These are phyloP conservation scores for Adansonia digitata DNA, from an alignment of 345 rosid genomes.

Conservation along the genomic window DNA sequence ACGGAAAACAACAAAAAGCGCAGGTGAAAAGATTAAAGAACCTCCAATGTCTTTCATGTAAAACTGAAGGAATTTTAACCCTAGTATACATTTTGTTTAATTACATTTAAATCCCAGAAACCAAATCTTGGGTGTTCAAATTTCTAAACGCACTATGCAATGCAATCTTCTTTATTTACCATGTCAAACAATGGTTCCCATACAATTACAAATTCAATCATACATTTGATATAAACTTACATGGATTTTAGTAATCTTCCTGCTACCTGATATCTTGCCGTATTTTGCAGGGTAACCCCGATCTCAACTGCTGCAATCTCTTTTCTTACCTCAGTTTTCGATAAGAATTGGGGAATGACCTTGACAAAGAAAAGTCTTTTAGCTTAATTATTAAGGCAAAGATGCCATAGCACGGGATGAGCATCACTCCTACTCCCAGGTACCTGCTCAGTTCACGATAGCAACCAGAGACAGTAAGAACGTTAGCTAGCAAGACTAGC, in stretches of 20 bases:
- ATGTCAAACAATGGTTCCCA: neutral
- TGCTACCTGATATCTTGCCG: neutral
- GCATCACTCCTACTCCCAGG: conserved; percentile 58
- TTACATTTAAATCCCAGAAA: neutral
- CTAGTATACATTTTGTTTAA: neutral
- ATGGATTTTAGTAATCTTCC: neutral
- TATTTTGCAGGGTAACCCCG: no score
- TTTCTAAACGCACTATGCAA: neutral
- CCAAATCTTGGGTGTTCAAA: neutral
- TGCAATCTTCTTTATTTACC: neutral
- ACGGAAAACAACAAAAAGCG: neutral
- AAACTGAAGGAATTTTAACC: neutral
- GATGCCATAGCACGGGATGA: conserved; percentile 62
- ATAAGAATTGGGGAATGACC: conserved; percentile 40
- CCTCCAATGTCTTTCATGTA: neutral
- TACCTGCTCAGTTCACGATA: conserved; percentile 49
- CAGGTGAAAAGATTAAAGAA: neutral
- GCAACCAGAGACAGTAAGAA: conserved; percentile 2
- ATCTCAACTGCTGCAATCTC: neutral
- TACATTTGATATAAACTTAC: no score
- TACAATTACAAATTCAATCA: neutral
- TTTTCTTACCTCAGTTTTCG: conserved; percentile 23
- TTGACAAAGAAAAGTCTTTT: conserved; percentile 47
- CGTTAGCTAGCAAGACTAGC: neutral
- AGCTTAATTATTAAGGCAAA: conserved; percentile 58